Conservation (phyloP, 345 rosid species). For the Clausena lansium region DNA sequence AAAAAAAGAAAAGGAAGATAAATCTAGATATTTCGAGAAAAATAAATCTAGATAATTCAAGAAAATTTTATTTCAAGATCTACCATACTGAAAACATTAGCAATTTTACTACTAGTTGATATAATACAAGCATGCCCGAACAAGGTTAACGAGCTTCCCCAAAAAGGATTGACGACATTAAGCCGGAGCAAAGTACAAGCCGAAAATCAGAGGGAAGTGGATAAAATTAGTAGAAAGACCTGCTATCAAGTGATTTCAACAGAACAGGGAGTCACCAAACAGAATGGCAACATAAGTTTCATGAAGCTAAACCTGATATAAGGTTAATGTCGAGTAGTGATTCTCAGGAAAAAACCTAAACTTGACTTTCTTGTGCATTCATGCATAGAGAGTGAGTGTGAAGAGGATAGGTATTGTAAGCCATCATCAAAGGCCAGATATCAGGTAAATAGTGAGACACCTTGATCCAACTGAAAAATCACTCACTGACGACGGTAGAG, state of each 20-base stretch:
- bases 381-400: too few relatives aligned
- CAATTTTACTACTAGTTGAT: constrained; percentile 14
- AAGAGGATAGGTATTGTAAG: too few relatives aligned
- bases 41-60: not conserved
- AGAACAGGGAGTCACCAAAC: not conserved
- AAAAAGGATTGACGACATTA: not conserved
- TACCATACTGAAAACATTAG: constrained; percentile 5
- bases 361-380: too few relatives aligned
- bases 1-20: not conserved
- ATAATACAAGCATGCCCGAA: constrained; percentile 14
- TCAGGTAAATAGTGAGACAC: too few relatives aligned
- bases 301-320: not conserved
- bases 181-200: constrained; percentile 2
- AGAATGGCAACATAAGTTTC: not conserved
- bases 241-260: not conserved
- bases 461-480: too few relatives aligned
- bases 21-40: not conserved
- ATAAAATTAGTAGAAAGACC: constrained; percentile 2
- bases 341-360: not conserved
- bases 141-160: constrained; percentile 11
- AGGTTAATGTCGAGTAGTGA: not conserved
- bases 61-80: constrained; percentile 2
- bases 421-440: too few relatives aligned
- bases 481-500: too few relatives aligned
- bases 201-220: not conserved